Evolutionary conservation across 306 rosid genomes (phyloP), one percentile per base, ranked within the genome.

Genomic region (Rosa rugosa): DNA sequence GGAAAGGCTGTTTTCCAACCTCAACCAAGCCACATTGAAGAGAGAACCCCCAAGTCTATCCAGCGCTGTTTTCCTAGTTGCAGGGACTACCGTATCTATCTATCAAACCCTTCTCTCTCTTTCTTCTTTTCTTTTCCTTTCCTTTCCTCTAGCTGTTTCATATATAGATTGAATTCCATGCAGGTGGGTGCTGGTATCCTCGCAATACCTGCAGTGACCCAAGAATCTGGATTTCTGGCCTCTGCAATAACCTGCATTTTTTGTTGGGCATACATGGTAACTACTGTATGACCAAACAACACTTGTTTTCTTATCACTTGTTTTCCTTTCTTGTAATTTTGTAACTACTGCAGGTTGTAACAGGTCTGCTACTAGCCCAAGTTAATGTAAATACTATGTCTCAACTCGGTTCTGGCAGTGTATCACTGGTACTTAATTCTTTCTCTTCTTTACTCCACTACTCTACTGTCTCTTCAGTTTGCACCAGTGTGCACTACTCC

Each of bases 111-210:
- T 40, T 40, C 6, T n/a, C 13, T n/a, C 45, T 51, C 38, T 51
- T 16, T 50, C 56, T 50, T 50, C 17, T 8, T 16, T 16, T 50
- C 20, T 4, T 17, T 25, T 50, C 23, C 13, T 45, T 11, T 8
- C 49, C 49, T 45, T n/a, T n/a, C n/a, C n/a, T n/a, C n/a, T n/a
- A n/a, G n/a, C 13, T 34, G 53, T n/a, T 27, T 71, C 63, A 27
- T 11, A 50, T 14, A 38, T 18, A 40, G 7, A 51, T 78, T 20
- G 17, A 56, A 23, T 54, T 46, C 0, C 23, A 13, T 80, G 8
- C 81, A 90, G 97, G 90, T 91, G 71, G 96, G 92, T 78, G 97
- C 92, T 20, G 96, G 92, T 65, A 90, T 91, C 81, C 96, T 91
- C 79, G 96, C 96, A 79, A 81, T 91, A 59, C 98, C 92, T 72